Percentiles rank a stretch among this genome's conserved stretches.
phyloP scores from a whole-genome alignment of 192 early-diverging fungal genomes.

The Backusella tuberculispora region DNA sequence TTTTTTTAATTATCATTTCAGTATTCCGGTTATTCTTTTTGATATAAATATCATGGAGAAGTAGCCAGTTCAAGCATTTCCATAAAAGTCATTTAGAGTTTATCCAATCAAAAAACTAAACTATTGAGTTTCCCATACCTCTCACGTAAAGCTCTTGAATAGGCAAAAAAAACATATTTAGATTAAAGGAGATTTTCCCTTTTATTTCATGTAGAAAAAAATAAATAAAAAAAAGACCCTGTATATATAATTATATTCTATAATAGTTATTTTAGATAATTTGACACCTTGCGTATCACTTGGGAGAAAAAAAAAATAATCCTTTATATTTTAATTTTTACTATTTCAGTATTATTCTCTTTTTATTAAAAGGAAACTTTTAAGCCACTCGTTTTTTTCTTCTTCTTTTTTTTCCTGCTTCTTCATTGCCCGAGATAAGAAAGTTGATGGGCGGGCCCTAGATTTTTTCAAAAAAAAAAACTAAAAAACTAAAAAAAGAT shows the following conservation, averaged over 20 bases:
- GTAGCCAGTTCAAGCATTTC: not conserved
- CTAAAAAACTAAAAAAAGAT: conserved; percentile 14
- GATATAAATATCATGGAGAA: not conserved
- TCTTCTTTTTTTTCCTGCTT: not conserved
- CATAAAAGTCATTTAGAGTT: conserved; percentile 1
- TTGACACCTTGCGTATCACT: conserved; percentile 7
- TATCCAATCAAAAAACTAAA: not conserved
- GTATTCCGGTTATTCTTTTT: not conserved
- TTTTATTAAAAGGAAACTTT: not conserved
- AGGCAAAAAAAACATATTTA: not conserved
- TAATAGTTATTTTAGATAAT: not conserved
- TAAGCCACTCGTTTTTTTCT: not conserved
- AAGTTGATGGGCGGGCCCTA: conserved; percentile 8
- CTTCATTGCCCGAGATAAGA: conserved; percentile 1
- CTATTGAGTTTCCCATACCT: not conserved
- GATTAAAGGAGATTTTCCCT: conserved; percentile 9
- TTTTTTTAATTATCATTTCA: not conserved
- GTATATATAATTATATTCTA: conserved; percentile 1
- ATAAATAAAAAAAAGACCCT: too few relatives aligned
- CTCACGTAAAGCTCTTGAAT: not conserved
- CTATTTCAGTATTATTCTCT: not conserved
- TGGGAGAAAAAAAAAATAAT: not conserved
- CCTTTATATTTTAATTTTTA: not conserved
- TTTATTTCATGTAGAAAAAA: conserved; percentile 10
- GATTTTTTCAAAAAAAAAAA: not conserved